Evolutionary conservation across 148 eudicot genomes (phyloP).

Genomic region (Rhododendron williamsianum): DNA sequence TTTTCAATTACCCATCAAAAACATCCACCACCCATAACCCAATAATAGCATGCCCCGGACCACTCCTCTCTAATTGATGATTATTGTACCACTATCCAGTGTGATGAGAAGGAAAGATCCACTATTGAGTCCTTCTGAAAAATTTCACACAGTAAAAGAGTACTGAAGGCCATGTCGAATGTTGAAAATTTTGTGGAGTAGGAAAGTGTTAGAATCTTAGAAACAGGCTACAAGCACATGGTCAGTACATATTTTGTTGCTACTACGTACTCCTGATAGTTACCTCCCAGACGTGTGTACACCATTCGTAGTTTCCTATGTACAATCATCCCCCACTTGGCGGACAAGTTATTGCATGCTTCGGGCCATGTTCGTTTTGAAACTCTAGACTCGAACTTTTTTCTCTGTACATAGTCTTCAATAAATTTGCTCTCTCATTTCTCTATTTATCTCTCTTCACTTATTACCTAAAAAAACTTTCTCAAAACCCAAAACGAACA

Average conservation of each 20-base stretch:
- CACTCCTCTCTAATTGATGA: not conserved
- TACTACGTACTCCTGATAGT: not conserved
- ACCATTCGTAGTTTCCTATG: not conserved
- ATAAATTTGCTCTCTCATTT: too few species aligned
- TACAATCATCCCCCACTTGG: not conserved
- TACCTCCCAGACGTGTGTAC: not conserved
- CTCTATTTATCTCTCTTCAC: too few species aligned
- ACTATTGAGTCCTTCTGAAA: not conserved
- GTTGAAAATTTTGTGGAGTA: not conserved
- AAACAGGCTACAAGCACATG: not conserved
- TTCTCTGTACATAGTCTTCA: rapidly evolving
- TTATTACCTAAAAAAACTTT: too few species aligned
- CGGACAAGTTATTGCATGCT: not conserved
- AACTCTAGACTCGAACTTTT: too few species aligned
- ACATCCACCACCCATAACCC: not conserved
- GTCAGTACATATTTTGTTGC: not conserved
- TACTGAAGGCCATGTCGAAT: not conserved
- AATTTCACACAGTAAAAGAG: not conserved
- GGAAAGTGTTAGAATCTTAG: not conserved
- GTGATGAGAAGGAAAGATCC: not conserved
- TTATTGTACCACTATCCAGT: not conserved
- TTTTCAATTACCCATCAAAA: not conserved
- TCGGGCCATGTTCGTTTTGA: too few species aligned
- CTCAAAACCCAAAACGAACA: too few species aligned
- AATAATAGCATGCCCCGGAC: not conserved